A percentile compares a stretch with the other conserved stretches of the same genome.
These are phyloP conservation scores for Mortierella sp. DNA, from an alignment of 371 early-diverging fungal species.

Conservation along the genomic window DNA sequence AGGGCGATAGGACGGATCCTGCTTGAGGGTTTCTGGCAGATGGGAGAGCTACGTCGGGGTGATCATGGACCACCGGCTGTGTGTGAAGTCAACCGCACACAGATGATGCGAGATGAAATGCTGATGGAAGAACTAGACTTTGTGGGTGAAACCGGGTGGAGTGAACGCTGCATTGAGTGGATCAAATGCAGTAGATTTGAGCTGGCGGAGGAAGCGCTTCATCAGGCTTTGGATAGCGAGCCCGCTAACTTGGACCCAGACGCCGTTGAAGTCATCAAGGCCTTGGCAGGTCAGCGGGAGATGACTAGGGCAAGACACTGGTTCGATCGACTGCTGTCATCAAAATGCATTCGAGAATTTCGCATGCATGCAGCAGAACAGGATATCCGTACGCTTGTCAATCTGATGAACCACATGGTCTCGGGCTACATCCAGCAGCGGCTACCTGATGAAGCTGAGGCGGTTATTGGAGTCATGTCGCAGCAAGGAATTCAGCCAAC, in stretches of 20 bases:
- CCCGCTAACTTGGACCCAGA: conserved; percentile 8
- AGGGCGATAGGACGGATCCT: conserved; percentile 38
- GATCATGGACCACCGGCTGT: conserved; percentile 21
- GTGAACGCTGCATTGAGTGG: conserved; percentile 22
- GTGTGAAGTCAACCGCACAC: conserved; percentile 4
- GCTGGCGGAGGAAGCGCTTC: conserved; percentile 34
- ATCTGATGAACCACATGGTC: conserved; percentile 26
- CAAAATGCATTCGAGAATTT: background rate
- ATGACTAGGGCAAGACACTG: conserved; percentile 39
- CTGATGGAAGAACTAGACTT: conserved; percentile 6
- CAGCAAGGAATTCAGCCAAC: conserved; percentile 24
- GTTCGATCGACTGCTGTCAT: conserved; percentile 18
- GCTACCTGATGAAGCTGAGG: conserved; percentile 27
- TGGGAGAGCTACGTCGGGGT: conserved; percentile 20
- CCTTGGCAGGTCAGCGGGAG: conserved; percentile 21
- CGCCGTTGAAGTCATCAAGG: conserved; percentile 22
- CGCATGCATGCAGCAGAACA: background rate
- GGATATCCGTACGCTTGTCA: background rate
- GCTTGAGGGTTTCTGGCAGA: conserved; percentile 26
- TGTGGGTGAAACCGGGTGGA: conserved; percentile 31
- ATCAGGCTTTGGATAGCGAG: background rate
- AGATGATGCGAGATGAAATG: background rate
- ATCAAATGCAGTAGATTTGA: conserved; percentile 21
- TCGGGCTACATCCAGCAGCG: conserved; percentile 23
- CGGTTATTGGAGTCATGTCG: conserved; percentile 19